Conservation (phyloP, 345 rosid genomes). For the Salix brachista region DNA sequence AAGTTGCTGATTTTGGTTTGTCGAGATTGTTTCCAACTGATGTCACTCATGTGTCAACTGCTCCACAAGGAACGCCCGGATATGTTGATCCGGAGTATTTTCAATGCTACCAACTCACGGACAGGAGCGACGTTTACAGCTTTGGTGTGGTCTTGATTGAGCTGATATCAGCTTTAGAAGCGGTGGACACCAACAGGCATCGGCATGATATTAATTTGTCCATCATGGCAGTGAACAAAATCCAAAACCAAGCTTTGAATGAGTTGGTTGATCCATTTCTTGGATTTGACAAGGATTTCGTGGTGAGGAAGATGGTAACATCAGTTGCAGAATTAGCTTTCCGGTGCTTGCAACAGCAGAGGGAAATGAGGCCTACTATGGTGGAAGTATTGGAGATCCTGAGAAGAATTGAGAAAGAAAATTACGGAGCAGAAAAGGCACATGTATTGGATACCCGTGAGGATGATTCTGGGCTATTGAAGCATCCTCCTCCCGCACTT, state of each 20-base stretch:
- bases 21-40: constrained; percentile 67
- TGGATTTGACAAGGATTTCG: constrained; percentile 47
- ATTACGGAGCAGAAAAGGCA: constrained; percentile 22
- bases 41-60: constrained; percentile 80
- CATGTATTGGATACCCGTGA: constrained; percentile 39
- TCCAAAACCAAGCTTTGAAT: constrained; percentile 55
- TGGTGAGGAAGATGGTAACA: constrained; percentile 39
- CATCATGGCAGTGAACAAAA: constrained; percentile 65
- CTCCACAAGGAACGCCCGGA: constrained; percentile 96
- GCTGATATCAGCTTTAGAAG: constrained; percentile 57
- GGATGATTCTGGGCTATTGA: constrained; percentile 53
- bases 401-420: constrained; percentile 39
- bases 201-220: constrained; percentile 67
- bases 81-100: constrained; percentile 86
- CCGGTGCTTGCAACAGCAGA: constrained; percentile 72
- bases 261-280: constrained; percentile 70
- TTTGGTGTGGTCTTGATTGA: constrained; percentile 83
- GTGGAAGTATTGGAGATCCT: constrained; percentile 53
- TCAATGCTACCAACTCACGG: constrained; percentile 71
- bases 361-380: constrained; percentile 75
- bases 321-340: constrained; percentile 68
- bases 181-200: constrained; percentile 68
- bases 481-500: constrained; percentile 36
- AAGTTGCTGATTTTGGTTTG: constrained; percentile 93
- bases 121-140: constrained; percentile 87